These are phyloP conservation scores for Plasmodium gallinaceum DNA, from an alignment of 169 alveolate genomes.

Conservation along the genomic window DNA sequence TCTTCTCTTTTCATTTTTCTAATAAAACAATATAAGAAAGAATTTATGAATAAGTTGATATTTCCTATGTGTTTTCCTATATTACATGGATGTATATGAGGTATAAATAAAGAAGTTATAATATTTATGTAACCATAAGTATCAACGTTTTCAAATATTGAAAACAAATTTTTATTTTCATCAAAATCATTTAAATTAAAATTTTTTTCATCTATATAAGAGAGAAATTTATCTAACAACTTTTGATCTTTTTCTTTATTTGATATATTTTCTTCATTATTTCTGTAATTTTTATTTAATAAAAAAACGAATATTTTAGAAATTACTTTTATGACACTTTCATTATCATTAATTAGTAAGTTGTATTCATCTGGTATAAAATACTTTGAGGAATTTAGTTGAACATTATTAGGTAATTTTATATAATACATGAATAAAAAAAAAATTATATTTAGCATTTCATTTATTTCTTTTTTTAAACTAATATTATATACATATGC, in stretches of 20 bases:
- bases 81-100: slow-evolving; percentile 73
- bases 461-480: slow-evolving; percentile 43
- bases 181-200: slow-evolving; percentile 22
- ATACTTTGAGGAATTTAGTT: slow-evolving; percentile 46
- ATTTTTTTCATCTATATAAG: slow-evolving; percentile 42
- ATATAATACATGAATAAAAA: slow-evolving; percentile 65
- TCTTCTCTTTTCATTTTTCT: slow-evolving; percentile 65
- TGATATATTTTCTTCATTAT: slow-evolving; percentile 1
- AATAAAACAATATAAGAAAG: slow-evolving; percentile 56
- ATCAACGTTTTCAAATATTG: slow-evolving; percentile 36
- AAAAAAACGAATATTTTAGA: slow-evolving; percentile 68
- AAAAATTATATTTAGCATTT: slow-evolving; percentile 18
- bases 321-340: slow-evolving; percentile 48
- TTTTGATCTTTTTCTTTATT: slow-evolving; percentile 18
- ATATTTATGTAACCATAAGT: slow-evolving; percentile 46
- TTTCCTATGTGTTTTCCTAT: slow-evolving; percentile 74
- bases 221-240: slow-evolving; percentile 23
- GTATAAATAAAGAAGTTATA: slow-evolving; percentile 65
- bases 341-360: slow-evolving; percentile 50
- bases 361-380: slow-evolving; percentile 59
- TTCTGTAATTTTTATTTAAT: slow-evolving; percentile 29
- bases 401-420: slow-evolving; percentile 59
- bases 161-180: not conserved
- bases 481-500: slow-evolving; percentile 58
- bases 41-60: slow-evolving; percentile 47